Percentiles rank a stretch among this genome's conserved stretches.
Evolutionary conservation across 441 rosid genomes (phyloP).

Genomic region (Populus trichocarpa): DNA sequence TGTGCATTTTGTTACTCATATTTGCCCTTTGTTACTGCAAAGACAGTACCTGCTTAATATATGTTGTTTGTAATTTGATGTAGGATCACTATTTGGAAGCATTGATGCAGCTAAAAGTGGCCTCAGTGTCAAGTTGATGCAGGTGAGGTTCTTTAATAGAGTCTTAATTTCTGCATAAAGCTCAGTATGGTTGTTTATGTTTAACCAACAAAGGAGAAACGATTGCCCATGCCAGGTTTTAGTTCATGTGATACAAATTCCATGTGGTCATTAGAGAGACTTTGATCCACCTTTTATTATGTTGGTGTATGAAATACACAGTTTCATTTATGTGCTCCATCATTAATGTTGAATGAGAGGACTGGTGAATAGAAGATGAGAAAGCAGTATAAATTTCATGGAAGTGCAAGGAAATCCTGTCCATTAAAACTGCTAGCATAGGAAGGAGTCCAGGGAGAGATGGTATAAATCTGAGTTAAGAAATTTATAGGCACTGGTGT

Average conservation of each 20-base stretch:
- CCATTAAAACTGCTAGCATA: neutral
- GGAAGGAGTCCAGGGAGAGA: neutral
- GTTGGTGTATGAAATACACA: neutral
- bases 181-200: neutral
- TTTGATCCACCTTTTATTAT: neutral
- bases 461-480: neutral
- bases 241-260: neutral
- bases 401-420: neutral
- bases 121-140: constrained; percentile 84
- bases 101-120: constrained; percentile 59
- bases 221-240: neutral
- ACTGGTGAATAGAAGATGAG: constrained; percentile 3
- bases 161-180: neutral
- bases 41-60: constrained; percentile 8
- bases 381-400: neutral
- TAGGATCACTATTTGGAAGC: constrained; percentile 89
- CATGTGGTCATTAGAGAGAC: neutral
- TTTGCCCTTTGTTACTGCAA: neutral
- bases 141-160: constrained; percentile 39
- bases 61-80: constrained; percentile 20
- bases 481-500: neutral
- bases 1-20: neutral
- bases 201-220: neutral
- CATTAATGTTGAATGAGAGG: constrained; percentile 1
- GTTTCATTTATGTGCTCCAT: neutral